Conservation (phyloP, 371 early-diverging fungal genomes). For the Mucor saturninus region DNA sequence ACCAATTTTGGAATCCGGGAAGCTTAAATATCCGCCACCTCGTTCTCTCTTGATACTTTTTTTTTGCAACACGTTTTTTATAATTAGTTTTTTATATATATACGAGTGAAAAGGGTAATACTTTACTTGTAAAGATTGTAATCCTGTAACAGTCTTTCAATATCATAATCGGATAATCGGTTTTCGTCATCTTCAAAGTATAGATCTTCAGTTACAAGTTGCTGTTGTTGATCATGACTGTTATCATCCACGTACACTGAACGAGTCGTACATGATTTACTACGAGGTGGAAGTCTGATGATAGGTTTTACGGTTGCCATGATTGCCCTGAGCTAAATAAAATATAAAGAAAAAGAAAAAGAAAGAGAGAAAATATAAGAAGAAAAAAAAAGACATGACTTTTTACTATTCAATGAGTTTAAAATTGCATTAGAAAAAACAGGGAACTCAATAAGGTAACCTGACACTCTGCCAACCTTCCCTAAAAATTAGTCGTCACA, state of each 20-base stretch:
- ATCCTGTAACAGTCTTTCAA: slow-evolving; percentile 22
- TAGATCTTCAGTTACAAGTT: slow-evolving; percentile 9
- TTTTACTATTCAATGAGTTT: too few relatives aligned
- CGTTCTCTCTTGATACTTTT: slow-evolving; percentile 36
- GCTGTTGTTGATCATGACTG: slow-evolving; percentile 1
- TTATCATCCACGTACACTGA: not conserved
- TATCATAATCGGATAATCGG: slow-evolving; percentile 19
- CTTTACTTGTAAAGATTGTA: slow-evolving; percentile 26
- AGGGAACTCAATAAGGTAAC: too few relatives aligned
- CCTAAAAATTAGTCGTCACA: too few relatives aligned
- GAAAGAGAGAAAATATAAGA: not conserved
- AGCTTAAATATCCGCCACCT: slow-evolving; percentile 40
- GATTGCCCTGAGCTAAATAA: not conserved
- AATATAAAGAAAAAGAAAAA: not conserved
- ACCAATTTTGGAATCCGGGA: slow-evolving; percentile 33
- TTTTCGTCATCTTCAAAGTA: slow-evolving; percentile 25
- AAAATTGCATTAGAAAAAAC: too few relatives aligned
- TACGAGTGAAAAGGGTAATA: not conserved
- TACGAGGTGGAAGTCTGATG: slow-evolving; percentile 33
- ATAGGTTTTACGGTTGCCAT: slow-evolving; percentile 22
- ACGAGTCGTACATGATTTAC: slow-evolving; percentile 23
- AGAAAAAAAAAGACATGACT: not conserved
- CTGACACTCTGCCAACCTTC: too few relatives aligned
- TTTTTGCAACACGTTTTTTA: slow-evolving; percentile 21
- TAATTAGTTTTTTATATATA: slow-evolving; percentile 6